phyloP scores from a whole-genome alignment of 257 asterid genomes.

The Nicotiana sylvestris region DNA sequence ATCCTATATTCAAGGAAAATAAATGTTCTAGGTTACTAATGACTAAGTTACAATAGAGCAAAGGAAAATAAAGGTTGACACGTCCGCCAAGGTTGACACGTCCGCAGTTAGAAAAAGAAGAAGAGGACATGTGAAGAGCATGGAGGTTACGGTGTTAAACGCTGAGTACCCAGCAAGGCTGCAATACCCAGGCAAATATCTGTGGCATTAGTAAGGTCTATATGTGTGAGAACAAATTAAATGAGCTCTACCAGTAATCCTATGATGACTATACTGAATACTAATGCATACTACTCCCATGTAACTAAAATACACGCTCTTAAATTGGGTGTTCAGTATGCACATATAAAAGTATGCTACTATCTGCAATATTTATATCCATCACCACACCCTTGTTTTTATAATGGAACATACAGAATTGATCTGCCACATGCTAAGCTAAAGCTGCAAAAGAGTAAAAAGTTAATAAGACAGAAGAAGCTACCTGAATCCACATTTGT shows the following conservation, averaged over 20 bases:
- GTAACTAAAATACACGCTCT: neutral
- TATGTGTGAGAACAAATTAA: neutral
- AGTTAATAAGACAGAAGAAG: neutral
- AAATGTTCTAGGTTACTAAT: neutral
- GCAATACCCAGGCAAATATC: neutral
- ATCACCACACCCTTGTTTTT: neutral
- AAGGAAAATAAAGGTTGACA: neutral
- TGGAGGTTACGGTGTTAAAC: neutral
- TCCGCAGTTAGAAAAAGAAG: neutral
- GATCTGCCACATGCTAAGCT: conserved; percentile 2
- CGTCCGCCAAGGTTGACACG: too few species aligned
- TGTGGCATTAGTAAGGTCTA: neutral
- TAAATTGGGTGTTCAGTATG: neutral
- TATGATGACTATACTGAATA: neutral
- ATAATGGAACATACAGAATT: neutral
- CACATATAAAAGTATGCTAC: neutral
- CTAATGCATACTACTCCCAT: neutral
- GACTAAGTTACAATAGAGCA: neutral
- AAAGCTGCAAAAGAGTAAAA: neutral
- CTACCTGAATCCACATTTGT: conserved; percentile 73
- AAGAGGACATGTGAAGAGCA: neutral
- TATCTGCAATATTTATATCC: neutral
- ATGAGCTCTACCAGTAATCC: neutral
- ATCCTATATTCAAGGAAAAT: conserved; percentile 45
- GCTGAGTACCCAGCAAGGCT: neutral